Base-by-base conservation (phyloP, 176 grass and related monocot genomes). In the Triticum turgidum region DNA sequence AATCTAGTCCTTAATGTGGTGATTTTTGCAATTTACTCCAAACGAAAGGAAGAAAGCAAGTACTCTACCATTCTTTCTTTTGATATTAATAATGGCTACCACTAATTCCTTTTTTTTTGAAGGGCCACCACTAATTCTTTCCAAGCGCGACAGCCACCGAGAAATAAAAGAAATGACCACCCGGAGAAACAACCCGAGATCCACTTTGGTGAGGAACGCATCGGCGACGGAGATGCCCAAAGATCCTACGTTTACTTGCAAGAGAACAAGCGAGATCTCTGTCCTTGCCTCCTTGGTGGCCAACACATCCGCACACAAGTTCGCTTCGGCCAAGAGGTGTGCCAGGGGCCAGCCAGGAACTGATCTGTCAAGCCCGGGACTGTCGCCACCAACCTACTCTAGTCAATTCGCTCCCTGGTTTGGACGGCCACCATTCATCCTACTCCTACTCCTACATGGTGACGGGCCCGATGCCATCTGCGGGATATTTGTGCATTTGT, bases 261-360 rank as follows among this genome's bases (percentile, higher is more conserved):
- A 39, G 41, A 73, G 52, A 80, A 59, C 82, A 52, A 67, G 45
- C 66, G 21, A 39, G 15, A 70, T 61, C 33, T 0, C 17, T 15
- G 9, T 22, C 73, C 62, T 9, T 4, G 29, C 10, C 9, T 22
- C 73, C 62, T 9, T 4, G 29, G 74, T 65, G 58, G 72, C 32
- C 70, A 38, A 80, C 71, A 69, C 61, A 80, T 22, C 67, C 73
- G 33, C 80, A 73, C 81, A 29, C 47, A 52, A 52, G 49, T 27
- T 72, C 66, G 13, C 71, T 42, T 74, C 41, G 22, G 89, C 65
- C 89, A 90, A 86, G 47, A 30, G 30, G 70, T 72, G 38, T 2
- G 41, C 74, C 54, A 12, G 18, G 67, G 12, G 80, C 68, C 67
- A 71, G 25, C 80, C 66, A 33, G 73, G 73, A 84, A 84, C 75